phyloP scores from a whole-genome alignment of 805 yeast genomes.

The Metschnikowia cubensis region DNA sequence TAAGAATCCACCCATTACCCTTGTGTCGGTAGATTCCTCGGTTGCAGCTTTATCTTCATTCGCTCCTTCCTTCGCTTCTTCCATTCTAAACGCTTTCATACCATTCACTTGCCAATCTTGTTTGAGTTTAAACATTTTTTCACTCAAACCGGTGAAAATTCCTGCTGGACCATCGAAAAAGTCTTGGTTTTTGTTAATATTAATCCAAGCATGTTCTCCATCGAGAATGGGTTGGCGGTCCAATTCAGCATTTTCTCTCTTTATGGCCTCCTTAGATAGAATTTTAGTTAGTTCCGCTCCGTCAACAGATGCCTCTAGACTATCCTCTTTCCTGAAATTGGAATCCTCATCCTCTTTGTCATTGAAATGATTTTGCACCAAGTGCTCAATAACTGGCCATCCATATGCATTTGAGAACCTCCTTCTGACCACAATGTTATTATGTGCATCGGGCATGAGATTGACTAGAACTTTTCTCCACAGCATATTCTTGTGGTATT shows the following conservation, averaged over 20 bases:
- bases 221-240: conserved; percentile 24
- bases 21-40: not conserved
- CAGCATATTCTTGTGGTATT: conserved; percentile 76
- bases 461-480: conserved; percentile 92
- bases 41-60: not conserved
- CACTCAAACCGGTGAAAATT: conserved; percentile 59
- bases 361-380: conserved; percentile 63
- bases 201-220: conserved; percentile 49
- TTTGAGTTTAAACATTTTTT: conserved; percentile 46
- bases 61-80: not conserved
- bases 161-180: conserved; percentile 69
- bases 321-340: conserved; percentile 8
- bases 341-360: conserved; percentile 13
- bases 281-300: conserved; percentile 19
- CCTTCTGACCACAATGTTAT: conserved; percentile 84
- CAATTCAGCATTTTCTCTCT: conserved; percentile 32
- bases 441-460: conserved; percentile 90
- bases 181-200: conserved; percentile 36
- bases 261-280: conserved; percentile 33
- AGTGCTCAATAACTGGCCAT: conserved; percentile 86
- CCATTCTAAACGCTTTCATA: conserved; percentile 8
- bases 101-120: conserved; percentile 19
- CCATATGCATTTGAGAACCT: conserved; percentile 92
- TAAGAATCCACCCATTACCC: conserved; percentile 14
- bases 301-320: conserved; percentile 13